Evolutionary conservation across 305 asterid genomes (phyloP).

Genomic region (Stenogyne calaminthoides): DNA sequence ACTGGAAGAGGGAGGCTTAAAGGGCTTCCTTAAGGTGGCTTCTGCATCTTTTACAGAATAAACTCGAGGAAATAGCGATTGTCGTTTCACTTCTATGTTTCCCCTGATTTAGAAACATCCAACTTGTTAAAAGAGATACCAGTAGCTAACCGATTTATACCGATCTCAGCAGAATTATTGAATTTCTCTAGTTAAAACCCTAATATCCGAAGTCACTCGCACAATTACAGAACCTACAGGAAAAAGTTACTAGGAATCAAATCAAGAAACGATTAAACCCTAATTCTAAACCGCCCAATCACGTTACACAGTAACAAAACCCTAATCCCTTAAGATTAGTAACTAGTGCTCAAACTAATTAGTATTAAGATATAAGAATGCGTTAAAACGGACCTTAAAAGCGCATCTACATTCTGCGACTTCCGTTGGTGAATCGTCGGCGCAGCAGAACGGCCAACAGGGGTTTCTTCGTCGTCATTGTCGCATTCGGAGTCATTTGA

Average conservation of each 20-base stretch:
- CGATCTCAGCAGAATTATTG: neutral
- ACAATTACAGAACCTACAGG: constrained; percentile 2
- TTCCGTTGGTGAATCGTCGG: constrained; percentile 44
- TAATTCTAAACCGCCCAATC: constrained; percentile 27
- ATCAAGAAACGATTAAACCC: constrained; percentile 32
- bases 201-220: neutral
- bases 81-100: constrained; percentile 73
- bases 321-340: constrained; percentile 2
- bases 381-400: constrained; percentile 49
- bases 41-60: constrained; percentile 73
- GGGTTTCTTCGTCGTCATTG: constrained; percentile 34
- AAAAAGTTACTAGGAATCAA: neutral
- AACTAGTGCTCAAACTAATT: constrained; percentile 6
- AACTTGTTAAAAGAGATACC: neutral
- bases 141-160: constrained; percentile 4
- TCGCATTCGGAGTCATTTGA: constrained; percentile 49
- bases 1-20: constrained; percentile 80
- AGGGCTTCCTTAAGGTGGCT: constrained; percentile 72
- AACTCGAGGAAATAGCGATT: constrained; percentile 84
- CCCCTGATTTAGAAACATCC: constrained; percentile 62
- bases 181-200: constrained; percentile 1
- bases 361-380: neutral
- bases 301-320: constrained; percentile 14
- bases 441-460: constrained; percentile 45
- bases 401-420: constrained; percentile 75